phyloP scores from a whole-genome alignment of 2,329 filamentous ascomycete species.

The Chaetomium strumarium region DNA sequence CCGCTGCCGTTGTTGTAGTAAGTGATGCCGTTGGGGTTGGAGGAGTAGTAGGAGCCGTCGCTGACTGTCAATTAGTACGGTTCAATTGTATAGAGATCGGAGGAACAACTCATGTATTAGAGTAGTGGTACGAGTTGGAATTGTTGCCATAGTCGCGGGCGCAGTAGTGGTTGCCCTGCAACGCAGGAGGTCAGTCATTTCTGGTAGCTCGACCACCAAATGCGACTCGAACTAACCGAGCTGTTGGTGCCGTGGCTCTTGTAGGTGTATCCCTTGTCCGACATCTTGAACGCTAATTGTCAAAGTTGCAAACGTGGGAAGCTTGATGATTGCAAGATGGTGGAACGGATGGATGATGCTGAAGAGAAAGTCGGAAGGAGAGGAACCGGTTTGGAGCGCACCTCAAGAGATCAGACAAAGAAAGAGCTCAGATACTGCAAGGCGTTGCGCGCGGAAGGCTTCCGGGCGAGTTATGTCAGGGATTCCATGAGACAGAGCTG shows the following conservation, averaged over 20 bases:
- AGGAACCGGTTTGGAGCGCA: not conserved
- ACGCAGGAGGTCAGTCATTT: not conserved
- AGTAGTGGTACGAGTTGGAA: slow-evolving; percentile 61
- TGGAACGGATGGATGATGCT: not conserved
- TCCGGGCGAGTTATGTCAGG: not conserved
- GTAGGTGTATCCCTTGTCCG: slow-evolving; percentile 22
- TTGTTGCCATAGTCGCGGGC: slow-evolving; percentile 22
- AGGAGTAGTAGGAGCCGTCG: slow-evolving; percentile 68
- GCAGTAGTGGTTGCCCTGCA: slow-evolving; percentile 26
- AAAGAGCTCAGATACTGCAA: not conserved
- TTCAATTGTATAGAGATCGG: not conserved
- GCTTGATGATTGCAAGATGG: not conserved
- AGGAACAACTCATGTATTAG: slow-evolving; percentile 40
- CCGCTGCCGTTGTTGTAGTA: slow-evolving; percentile 61
- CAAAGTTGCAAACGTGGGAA: not conserved
- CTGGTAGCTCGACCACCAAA: too few species aligned
- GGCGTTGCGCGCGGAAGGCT: not conserved
- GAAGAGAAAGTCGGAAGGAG: not conserved
- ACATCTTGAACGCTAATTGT: slow-evolving; percentile 16
- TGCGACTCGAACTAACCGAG: slow-evolving; percentile 8
- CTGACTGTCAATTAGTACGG: slow-evolving; percentile 9
- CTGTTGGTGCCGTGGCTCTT: slow-evolving; percentile 23
- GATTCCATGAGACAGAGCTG: too few species aligned
- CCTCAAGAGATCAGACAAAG: too few species aligned
- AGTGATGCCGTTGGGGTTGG: slow-evolving; percentile 61